Base-by-base conservation (phyloP, 2,329 filamentous ascomycete species). In the Exophiala viscosa region DNA sequence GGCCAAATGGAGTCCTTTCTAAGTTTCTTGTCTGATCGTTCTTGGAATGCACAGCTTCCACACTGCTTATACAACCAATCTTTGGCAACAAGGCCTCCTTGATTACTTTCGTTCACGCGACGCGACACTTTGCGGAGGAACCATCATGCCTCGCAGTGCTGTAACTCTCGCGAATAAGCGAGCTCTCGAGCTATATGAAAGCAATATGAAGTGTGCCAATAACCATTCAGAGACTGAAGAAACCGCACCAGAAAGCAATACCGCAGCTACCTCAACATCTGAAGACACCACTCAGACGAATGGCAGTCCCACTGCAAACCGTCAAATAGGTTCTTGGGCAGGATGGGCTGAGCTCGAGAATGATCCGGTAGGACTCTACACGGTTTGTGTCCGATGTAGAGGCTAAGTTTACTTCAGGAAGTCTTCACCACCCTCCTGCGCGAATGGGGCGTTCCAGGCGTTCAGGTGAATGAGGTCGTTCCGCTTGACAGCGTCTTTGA, bases 401-500 rank as follows among this genome's bases (percentile, higher is more conserved):
- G n/a, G 11, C 34, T 2, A 17, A 10, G 34, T 48, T 20, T 10
- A 33, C 15, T 31, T 51, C 18, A 90, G 88, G 85, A 82, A 23
- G 85, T 91, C 62, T 96, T 97, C 75, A 93, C 90, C 63, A 82
- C 84, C 35, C 92, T 97, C 67, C 76, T 97, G 3, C 79, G 80
- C 32, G 84, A 90, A 44, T 83, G 93, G 54, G 90, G 90, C 17
- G 86, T 93, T 3, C 74, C 79, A 50, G 81, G 84, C 46, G 79
- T 90, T 54, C 86, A 84, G 59, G 80, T 92, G 0, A 82, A 87
- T 55, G 91, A 97, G 66, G 76, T 96, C 1, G 82, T 90, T 55
- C 78, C 80, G 32, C 73, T 95, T 14, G 88, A 95, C 23, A 55
- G 50, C 18, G 36, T 62, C 18, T 57, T 61, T 39, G 48, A 60